Evolutionary conservation across 306 rosid species (phyloP), one percentile per base, ranked within the genome.

Genomic region (Mimosa pudica): DNA sequence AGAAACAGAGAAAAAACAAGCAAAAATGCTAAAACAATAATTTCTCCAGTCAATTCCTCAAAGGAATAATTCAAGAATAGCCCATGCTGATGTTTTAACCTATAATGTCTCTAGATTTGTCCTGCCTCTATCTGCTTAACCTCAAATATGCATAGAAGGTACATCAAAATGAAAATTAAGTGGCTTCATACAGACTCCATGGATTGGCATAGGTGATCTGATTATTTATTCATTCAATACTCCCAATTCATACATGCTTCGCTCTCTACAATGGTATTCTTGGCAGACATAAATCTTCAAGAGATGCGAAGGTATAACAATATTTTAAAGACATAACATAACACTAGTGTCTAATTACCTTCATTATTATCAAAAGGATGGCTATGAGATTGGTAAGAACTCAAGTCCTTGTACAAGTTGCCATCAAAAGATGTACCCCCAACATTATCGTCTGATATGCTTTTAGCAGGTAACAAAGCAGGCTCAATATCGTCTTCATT

Each of bases 381-480:
- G 38, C 78, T 14, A 65, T 82, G 88, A 42, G 82, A 81, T 58
- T 84, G 82, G 79, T 85, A 90, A 63, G 93, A 83, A 84, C 77
- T 81, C 76, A 84, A 75, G 60, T 89, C 95, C 18, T 83, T 77
- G 57, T 84, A 91, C 65, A 81, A 79, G 86, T 79, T 81, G 86
- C 77, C 74, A 84, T 87, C 88, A 79, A 88, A 88, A 48, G 86
- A 77, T 51, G 86, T 84, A 79, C 80, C 86, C 77, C 85, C 88
- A 30, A 90, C 77, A 65, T 82, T 80, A 80, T 87, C 97, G 33
- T 93, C 98, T 78, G 85, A 84, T 13, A 86, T 54, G 80, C 80
- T 84, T 79, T 90, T 85, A 63, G 87, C 86, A 60, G 97, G 87
- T 33, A 84, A 68, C 30, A 97, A 89, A 75, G 89, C 84, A 82